Evolutionary conservation across 305 asterid species (phyloP).

Genomic region (Caryopteris hybrid): DNA sequence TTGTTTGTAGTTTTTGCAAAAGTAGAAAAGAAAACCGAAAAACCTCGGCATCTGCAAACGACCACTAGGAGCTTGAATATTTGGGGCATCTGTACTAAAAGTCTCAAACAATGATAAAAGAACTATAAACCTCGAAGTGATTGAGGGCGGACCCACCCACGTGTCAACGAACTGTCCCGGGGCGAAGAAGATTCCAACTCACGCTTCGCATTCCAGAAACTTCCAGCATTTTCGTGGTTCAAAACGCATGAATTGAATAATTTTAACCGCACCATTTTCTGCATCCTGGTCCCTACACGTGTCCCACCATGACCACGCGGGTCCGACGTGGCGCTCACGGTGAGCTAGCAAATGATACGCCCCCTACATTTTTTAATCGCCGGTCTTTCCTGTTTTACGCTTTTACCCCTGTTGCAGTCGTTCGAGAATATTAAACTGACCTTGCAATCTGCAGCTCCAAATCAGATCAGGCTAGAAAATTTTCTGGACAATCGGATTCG

Average conservation of each 20-base stretch:
- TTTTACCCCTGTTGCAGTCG: conserved; percentile 1
- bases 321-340: conserved; percentile 50
- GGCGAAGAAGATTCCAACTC: conserved; percentile 20
- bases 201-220: conserved; percentile 35
- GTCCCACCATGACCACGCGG: conserved; percentile 14
- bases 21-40: neutral
- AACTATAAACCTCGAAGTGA: neutral
- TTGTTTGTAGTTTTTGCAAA: neutral
- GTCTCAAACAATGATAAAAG: conserved; percentile 4
- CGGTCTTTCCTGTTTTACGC: neutral
- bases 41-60: neutral
- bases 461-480: neutral
- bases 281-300: conserved; percentile 25
- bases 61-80: neutral
- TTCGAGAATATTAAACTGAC: conserved; percentile 5
- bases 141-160: conserved; percentile 25
- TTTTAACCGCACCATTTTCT: conserved; percentile 1
- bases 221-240: conserved; percentile 21
- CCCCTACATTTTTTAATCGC: neutral
- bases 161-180: conserved; percentile 15
- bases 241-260: conserved; percentile 3
- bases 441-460: neutral
- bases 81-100: neutral
- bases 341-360: conserved; percentile 53
- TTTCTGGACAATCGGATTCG: neutral